phyloP scores from a whole-genome alignment of 768 basidiomycete species.

The Sistotremastrum niveocremeum region DNA sequence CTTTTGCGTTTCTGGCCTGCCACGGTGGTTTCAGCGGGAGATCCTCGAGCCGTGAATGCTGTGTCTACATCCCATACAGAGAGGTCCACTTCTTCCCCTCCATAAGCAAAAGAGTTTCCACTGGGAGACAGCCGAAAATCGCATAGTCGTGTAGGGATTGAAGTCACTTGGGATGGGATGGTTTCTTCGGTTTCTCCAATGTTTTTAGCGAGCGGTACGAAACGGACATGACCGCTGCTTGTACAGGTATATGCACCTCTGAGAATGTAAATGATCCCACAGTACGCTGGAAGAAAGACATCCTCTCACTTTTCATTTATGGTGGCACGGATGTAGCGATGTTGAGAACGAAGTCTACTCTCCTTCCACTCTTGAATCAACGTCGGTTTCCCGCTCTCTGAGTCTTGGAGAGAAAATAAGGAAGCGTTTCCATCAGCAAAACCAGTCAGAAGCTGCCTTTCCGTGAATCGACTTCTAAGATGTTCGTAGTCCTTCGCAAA shows the following conservation, averaged over 20 bases:
- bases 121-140: constrained; percentile 50
- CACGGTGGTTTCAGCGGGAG: not conserved
- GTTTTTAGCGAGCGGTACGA: constrained; percentile 19
- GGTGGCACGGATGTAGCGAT: constrained; percentile 51
- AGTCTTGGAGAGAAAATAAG: constrained; percentile 27
- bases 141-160: constrained; percentile 54
- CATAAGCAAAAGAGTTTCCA: constrained; percentile 55
- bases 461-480: constrained; percentile 19
- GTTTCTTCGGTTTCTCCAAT: constrained; percentile 10
- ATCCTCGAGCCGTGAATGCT: constrained; percentile 2
- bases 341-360: constrained; percentile 34
- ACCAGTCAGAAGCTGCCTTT: constrained; percentile 47
- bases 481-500: too few species aligned
- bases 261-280: constrained; percentile 1
- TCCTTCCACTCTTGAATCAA: constrained; percentile 48
- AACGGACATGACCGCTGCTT: constrained; percentile 58
- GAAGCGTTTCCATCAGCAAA: constrained; percentile 45
- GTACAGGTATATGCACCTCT: constrained; percentile 56
- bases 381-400: constrained; percentile 24
- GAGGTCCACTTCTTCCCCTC: constrained; percentile 75
- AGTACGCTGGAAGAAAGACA: constrained; percentile 2
- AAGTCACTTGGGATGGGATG: constrained; percentile 19
- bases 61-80: constrained; percentile 52
- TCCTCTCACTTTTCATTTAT: constrained; percentile 32
- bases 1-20: constrained; percentile 45